Evolutionary conservation across 1,284 basidiomycete species (phyloP).

Genomic region (Amylostereum areolatum): DNA sequence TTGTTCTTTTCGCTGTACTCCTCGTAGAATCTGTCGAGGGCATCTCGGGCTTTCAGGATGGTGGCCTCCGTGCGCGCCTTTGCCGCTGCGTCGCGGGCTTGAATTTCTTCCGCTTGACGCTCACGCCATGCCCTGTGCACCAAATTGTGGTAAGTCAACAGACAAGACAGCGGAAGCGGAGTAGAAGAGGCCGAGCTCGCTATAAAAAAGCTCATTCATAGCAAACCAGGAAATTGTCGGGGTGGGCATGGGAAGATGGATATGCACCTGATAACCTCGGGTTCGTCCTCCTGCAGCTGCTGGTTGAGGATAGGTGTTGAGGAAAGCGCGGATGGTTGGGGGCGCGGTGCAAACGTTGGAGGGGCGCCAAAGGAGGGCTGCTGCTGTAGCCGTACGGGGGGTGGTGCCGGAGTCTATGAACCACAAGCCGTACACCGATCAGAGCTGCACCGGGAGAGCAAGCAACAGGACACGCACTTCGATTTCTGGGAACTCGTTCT

Average conservation of each 20-base stretch:
- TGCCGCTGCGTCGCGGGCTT: conserved; percentile 71
- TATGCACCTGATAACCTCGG: conserved; percentile 78
- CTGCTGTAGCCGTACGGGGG: conserved; percentile 16
- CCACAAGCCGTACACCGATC: background rate
- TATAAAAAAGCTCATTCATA: background rate
- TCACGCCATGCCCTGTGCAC: conserved; percentile 77
- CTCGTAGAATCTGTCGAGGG: conserved; percentile 96
- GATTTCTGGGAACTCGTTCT: conserved; percentile 88
- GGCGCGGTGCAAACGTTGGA: conserved; percentile 63
- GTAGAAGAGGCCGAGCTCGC: too few species aligned
- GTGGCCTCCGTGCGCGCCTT: conserved; percentile 81
- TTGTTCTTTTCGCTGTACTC: conserved; percentile 92
- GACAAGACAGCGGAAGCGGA: too few species aligned
- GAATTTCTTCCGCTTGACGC: conserved; percentile 83
- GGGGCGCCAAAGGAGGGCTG: conserved; percentile 44
- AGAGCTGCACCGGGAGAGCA: conserved; percentile 5
- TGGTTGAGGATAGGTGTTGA: conserved; percentile 71
- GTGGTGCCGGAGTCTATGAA: conserved; percentile 6
- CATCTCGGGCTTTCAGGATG: conserved; percentile 82
- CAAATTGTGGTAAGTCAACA: too few species aligned
- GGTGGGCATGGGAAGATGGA: background rate
- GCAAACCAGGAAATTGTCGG: background rate
- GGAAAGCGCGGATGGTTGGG: conserved; percentile 61
- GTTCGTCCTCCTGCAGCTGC: conserved; percentile 74
- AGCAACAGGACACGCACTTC: conserved; percentile 38